These are phyloP conservation scores for Ganoderma leucocontextum DNA, from an alignment of 1,284 basidiomycete genomes.

Conservation along the genomic window DNA sequence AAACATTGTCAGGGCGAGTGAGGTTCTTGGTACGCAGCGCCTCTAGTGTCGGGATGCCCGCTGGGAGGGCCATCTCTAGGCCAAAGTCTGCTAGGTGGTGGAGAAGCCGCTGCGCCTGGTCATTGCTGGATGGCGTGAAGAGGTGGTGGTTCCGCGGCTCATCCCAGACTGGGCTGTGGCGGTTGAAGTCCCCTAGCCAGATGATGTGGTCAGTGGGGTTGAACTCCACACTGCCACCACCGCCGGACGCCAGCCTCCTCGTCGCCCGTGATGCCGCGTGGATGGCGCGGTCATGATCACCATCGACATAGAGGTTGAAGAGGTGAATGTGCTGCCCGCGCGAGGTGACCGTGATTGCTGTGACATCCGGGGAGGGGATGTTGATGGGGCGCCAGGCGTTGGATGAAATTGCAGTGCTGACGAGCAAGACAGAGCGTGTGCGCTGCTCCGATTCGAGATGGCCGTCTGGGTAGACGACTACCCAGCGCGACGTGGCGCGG, in stretches of 20 bases:
- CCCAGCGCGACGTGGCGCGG: conserved; percentile 36
- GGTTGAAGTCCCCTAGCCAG: conserved; percentile 58
- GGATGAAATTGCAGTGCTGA: conserved; percentile 40
- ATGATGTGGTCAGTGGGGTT: conserved; percentile 35
- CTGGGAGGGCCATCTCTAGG: conserved; percentile 41
- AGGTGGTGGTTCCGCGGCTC: conserved; percentile 46
- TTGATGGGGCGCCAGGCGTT: conserved; percentile 37
- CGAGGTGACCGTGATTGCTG: conserved; percentile 36
- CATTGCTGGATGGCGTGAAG: conserved; percentile 37
- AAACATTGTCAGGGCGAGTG: conserved; percentile 48
- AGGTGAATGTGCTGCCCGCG: conserved; percentile 31
- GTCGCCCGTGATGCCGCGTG: conserved; percentile 19
- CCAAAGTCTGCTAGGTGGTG: conserved; percentile 29
- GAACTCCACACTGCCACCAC: no score
- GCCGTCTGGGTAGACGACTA: conserved; percentile 37
- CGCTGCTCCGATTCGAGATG: conserved; percentile 20
- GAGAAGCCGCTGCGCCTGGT: conserved; percentile 35
- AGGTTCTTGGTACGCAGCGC: conserved; percentile 37
- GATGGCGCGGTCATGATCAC: conserved; percentile 34
- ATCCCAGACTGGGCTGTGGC: conserved; percentile 58
- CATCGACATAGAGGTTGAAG: conserved; percentile 50
- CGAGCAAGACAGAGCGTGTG: conserved; percentile 40
- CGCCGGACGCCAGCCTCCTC: no score
- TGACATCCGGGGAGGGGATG: conserved; percentile 39
- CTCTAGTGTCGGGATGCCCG: conserved; percentile 41